phyloP scores from a whole-genome alignment of 2,329 filamentous ascomycete species.

The Phialocephala sp. region DNA sequence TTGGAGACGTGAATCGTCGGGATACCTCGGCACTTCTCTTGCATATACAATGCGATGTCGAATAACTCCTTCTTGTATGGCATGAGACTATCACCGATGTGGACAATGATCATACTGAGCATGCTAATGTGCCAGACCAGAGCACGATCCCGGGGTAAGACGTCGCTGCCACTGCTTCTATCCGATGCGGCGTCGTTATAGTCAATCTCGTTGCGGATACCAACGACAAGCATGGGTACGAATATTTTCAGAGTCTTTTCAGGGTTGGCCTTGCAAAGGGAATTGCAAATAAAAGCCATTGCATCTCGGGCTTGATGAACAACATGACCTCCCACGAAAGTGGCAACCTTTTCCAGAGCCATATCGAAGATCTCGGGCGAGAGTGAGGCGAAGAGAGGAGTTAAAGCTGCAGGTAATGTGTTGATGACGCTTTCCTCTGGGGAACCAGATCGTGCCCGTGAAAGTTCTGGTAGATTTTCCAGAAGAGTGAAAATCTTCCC shows the following conservation, averaged over 20 bases:
- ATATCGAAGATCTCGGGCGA: conserved; percentile 94
- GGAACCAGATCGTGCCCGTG: conserved; percentile 84
- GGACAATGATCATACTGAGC: conserved; percentile 96
- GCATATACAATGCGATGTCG: conserved; percentile 94
- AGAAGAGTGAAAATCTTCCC: conserved; percentile 94
- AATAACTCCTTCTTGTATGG: conserved; percentile 89
- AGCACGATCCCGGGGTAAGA: conserved; percentile 88
- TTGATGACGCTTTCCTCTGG: conserved; percentile 98
- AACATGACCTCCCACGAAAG: conserved; percentile 91
- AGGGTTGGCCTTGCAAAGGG: conserved; percentile 92
- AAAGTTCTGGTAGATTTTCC: conserved; percentile 92
- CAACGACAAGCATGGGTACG: conserved; percentile 86
- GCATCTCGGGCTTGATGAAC: conserved; percentile 96
- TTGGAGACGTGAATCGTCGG: conserved; percentile 97
- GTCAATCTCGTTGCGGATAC: conserved; percentile 95
- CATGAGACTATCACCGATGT: conserved; percentile 88
- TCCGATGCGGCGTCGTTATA: conserved; percentile 96
- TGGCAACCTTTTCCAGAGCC: conserved; percentile 87
- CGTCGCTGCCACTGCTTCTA: conserved; percentile 89
- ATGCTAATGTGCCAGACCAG: conserved; percentile 97
- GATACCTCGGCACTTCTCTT: conserved; percentile 90
- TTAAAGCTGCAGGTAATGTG: conserved; percentile 87
- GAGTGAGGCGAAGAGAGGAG: conserved; percentile 85
- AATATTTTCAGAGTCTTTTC: conserved; percentile 91
- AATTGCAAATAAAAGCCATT: conserved; percentile 98